Evolutionary conservation across 2,329 filamentous ascomycete species (phyloP).

Genomic region (Daldinia sp.): DNA sequence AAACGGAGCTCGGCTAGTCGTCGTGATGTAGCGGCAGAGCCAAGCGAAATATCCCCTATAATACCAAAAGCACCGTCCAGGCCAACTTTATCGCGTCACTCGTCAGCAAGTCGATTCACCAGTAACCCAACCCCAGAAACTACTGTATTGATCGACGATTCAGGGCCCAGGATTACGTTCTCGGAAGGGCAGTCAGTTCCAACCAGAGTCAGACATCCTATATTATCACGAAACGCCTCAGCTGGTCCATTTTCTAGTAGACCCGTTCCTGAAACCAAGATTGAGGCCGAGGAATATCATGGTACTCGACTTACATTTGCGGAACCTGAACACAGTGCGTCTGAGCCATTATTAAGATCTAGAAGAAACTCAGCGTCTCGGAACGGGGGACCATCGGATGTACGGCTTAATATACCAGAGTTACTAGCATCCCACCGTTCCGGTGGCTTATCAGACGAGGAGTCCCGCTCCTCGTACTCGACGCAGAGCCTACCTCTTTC

Average conservation of each 20-base stretch:
- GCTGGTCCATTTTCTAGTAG: constrained; percentile 68
- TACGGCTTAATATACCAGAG: constrained; percentile 54
- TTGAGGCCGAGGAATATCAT: constrained; percentile 63
- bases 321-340: constrained; percentile 51
- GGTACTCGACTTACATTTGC: constrained; percentile 73
- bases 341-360: constrained; percentile 48
- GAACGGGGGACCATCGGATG: constrained; percentile 46
- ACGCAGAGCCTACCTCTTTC: constrained; percentile 73
- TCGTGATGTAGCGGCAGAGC: constrained; percentile 5
- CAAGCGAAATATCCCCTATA: constrained; percentile 19
- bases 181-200: constrained; percentile 54
- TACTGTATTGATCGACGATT: constrained; percentile 68
- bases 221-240: constrained; percentile 57
- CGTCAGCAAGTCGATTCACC: constrained; percentile 70
- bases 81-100: constrained; percentile 61
- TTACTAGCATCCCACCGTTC: constrained; percentile 53
- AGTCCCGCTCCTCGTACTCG: constrained; percentile 55
- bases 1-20: constrained; percentile 28
- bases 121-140: constrained; percentile 78
- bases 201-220: constrained; percentile 46
- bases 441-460: constrained; percentile 33
- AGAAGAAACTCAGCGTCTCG: constrained; percentile 50
- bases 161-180: constrained; percentile 80
- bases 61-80: constrained; percentile 44
- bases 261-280: constrained; percentile 67